phyloP scores from a whole-genome alignment of 2,329 filamentous ascomycete genomes.

The Dactylellina sp. region DNA sequence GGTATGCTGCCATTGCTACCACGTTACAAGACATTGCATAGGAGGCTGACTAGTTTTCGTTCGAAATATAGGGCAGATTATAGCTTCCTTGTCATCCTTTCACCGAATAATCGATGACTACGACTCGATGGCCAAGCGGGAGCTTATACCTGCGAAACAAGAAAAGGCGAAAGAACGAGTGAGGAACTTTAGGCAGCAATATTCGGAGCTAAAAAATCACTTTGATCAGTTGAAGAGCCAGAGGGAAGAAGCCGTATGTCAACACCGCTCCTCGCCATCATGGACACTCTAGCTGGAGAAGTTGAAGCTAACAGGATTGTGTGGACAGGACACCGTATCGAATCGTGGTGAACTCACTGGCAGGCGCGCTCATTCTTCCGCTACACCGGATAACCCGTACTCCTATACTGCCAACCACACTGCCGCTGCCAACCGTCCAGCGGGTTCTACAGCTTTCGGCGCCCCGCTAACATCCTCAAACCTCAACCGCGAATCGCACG shows the following conservation, averaged over 20 bases:
- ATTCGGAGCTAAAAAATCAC: constrained; percentile 80
- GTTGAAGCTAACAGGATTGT: constrained; percentile 62
- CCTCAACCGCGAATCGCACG: constrained; percentile 68
- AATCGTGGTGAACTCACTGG: constrained; percentile 87
- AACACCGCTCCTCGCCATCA: too few species aligned
- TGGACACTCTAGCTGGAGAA: too few species aligned
- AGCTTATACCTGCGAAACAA: constrained; percentile 90
- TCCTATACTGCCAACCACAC: constrained; percentile 69
- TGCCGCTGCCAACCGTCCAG: constrained; percentile 66
- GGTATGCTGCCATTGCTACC: too few species aligned
- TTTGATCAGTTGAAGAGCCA: constrained; percentile 82
- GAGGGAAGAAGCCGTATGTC: constrained; percentile 76
- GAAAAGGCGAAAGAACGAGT: constrained; percentile 88
- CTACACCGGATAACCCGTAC: constrained; percentile 91
- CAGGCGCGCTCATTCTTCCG: constrained; percentile 76
- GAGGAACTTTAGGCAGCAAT: constrained; percentile 84
- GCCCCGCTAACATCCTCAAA: constrained; percentile 63
- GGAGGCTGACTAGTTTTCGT: too few species aligned
- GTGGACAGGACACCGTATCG: constrained; percentile 64
- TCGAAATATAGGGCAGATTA: constrained; percentile 72
- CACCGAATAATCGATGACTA: constrained; percentile 94
- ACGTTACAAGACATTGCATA: too few species aligned
- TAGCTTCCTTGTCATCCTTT: constrained; percentile 83
- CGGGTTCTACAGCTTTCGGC: constrained; percentile 64
- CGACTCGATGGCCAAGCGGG: constrained; percentile 82